Base-by-base conservation (phyloP, 1,284 basidiomycete species). In the Fomitopsis pinicola region DNA sequence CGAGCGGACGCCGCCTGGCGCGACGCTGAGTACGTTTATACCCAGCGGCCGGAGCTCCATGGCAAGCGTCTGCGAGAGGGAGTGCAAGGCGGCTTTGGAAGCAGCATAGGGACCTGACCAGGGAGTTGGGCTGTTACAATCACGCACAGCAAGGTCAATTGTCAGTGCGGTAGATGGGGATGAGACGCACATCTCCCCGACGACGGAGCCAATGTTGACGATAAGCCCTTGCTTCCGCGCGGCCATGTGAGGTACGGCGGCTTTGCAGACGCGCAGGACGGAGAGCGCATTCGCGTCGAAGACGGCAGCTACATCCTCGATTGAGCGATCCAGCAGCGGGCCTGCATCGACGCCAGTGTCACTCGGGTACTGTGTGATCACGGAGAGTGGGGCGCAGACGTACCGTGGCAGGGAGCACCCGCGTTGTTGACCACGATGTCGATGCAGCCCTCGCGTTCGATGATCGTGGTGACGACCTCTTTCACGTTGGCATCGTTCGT, bases 221-320 rank as follows among this genome's bases (percentile, higher is more conserved):
- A 50, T 50, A 26, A 50, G 48, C 28, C 48, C 48, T 6, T 76
- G 42, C 77, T 70, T 63, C 45, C 64, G 67, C 28, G 65, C 57
- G 9, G 73, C 72, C 77, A 78, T 79, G 59, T 72, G 71, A 5
- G 72, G 71, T 0, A 72, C 64, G 1, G 75, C 76, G 2, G 70
- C 68, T 36, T 75, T 72, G 2, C 72, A 70, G 19, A 79, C 58
- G 1, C 73, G 67, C 22, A 77, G 66, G 15, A 76, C 67, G 0
- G 73, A 76, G 48, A 76, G 76, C 22, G 74, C 68, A 52, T 77
- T 77, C 9, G 65, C 61, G n/a, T 73, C 69, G 59, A 69, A 72
- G 48, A 62, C 61, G 19, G 61, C 54, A 42, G 64, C 62, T 5
- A 69, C 64, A 15, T 70, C 64, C 8, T 72, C 72, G 6, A 69